Evolutionary conservation across 1,284 basidiomycete genomes (phyloP).

Genomic region (Athelia psychrophila): DNA sequence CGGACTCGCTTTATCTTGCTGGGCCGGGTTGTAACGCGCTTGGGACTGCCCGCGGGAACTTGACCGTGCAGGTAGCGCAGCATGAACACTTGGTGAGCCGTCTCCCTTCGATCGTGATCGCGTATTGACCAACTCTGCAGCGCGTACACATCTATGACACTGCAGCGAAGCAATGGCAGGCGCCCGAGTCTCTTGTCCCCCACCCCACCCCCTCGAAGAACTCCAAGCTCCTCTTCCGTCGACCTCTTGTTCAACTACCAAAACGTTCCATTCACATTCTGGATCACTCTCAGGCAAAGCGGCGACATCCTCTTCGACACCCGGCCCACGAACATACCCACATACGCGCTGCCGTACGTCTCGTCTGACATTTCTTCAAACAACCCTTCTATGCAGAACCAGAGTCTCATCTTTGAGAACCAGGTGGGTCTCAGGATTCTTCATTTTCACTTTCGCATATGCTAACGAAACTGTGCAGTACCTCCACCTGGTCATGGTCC

Average conservation of each 20-base stretch:
- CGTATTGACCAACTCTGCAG: conserved; percentile 42
- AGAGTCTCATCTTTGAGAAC: conserved; percentile 76
- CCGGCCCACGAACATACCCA: conserved; percentile 51
- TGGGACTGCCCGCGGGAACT: too few species aligned
- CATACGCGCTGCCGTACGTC: too few species aligned
- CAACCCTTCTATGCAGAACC: conserved; percentile 51
- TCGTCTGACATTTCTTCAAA: conserved; percentile 42
- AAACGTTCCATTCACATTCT: conserved; percentile 69
- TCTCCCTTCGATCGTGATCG: too few species aligned
- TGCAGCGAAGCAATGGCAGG: conserved; percentile 61
- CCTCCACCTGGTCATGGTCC: conserved; percentile 56
- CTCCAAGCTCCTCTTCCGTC: conserved; percentile 35
- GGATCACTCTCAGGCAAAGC: conserved; percentile 67
- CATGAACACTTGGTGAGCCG: too few species aligned
- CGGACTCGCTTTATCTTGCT: too few species aligned
- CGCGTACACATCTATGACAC: conserved; percentile 78
- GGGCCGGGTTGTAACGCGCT: too few species aligned
- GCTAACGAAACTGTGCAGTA: too few species aligned
- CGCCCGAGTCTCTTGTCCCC: conserved; percentile 59
- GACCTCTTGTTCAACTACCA: conserved; percentile 72
- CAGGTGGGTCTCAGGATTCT: too few species aligned
- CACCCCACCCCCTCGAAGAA: conserved; percentile 37
- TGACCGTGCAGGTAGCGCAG: too few species aligned
- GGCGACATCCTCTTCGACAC: conserved; percentile 74
- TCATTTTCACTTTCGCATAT: too few species aligned